Conservation (phyloP, 441 rosid genomes). For the Gossypium gossypioides region DNA sequence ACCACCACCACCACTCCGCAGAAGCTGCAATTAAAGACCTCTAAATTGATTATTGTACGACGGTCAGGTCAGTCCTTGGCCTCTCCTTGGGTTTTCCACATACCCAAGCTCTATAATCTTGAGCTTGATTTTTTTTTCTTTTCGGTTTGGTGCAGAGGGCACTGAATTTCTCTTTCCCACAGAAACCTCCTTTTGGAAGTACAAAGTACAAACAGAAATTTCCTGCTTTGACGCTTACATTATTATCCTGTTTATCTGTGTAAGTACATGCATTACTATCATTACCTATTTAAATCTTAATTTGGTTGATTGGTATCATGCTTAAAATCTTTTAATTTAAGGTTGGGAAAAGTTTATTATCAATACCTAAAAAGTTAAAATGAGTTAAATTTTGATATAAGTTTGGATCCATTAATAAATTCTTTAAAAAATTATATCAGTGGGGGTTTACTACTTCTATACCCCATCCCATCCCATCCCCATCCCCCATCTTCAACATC, state of each 20-base stretch:
- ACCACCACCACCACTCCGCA: no score
- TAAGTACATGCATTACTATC: background rate
- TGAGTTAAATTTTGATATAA: no score
- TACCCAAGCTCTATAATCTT: background rate
- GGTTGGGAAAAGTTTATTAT: no score
- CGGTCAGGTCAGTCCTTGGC: background rate
- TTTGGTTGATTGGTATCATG: no score
- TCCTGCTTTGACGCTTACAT: background rate
- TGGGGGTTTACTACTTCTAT: no score
- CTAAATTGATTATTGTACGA: no score
- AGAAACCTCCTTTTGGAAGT: background rate
- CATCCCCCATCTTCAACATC: background rate
- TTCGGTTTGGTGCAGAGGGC: background rate
- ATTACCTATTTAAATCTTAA: background rate
- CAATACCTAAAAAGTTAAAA: no score
- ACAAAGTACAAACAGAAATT: background rate
- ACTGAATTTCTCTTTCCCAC: background rate
- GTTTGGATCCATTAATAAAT: no score
- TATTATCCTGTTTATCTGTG: background rate
- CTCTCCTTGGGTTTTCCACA: no score
- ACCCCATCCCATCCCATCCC: background rate
- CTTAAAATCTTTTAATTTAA: no score
- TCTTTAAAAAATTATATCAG: no score
- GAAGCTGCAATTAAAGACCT: no score
- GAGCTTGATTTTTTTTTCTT: conserved; percentile 1